Conservation (phyloP, 345 rosid genomes). For the Hypericum androsaemum region DNA sequence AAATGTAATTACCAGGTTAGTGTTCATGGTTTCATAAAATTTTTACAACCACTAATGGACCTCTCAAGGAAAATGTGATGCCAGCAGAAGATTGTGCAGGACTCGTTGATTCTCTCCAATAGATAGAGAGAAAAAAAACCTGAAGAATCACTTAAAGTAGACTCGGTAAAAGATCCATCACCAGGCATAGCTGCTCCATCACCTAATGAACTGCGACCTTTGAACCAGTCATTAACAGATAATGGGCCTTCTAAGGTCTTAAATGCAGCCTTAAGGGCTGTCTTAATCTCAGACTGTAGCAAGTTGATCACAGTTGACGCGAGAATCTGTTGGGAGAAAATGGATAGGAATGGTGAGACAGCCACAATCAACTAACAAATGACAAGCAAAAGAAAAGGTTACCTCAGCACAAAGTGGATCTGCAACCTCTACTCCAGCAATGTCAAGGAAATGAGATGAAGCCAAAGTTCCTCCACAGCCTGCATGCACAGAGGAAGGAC, state of each 20-base stretch:
- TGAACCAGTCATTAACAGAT: constrained; percentile 89
- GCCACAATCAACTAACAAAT: constrained; percentile 7
- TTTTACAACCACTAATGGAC: constrained; percentile 20
- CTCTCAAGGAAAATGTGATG: constrained; percentile 46
- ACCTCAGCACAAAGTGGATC: constrained; percentile 98
- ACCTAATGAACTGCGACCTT: constrained; percentile 58
- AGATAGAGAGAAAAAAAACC: constrained; percentile 32
- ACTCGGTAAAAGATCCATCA: constrained; percentile 77
- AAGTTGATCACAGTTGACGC: constrained; percentile 73
- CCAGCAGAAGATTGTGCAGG: constrained; percentile 47
- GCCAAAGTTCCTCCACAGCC: constrained; percentile 98
- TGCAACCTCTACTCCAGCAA: constrained; percentile 83
- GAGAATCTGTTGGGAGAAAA: constrained; percentile 49
- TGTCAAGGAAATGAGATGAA: constrained; percentile 86
- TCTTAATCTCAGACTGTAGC: constrained; percentile 79
- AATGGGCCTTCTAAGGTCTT: constrained; percentile 80
- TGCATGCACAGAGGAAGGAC: constrained; percentile 91
- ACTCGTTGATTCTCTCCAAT: constrained; percentile 43
- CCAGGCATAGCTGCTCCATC: constrained; percentile 43
- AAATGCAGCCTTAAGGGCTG: constrained; percentile 87
- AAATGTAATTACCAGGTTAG: not conserved
- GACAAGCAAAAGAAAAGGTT: constrained; percentile 24
- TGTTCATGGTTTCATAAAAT: constrained; percentile 1
- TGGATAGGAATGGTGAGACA: constrained; percentile 1
- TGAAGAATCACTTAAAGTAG: constrained; percentile 54